A percentile compares a stretch with the other conserved stretches of the same genome.
These are phyloP conservation scores for Suillus subalutaceus DNA, from an alignment of 768 basidiomycete species.

Conservation along the genomic window DNA sequence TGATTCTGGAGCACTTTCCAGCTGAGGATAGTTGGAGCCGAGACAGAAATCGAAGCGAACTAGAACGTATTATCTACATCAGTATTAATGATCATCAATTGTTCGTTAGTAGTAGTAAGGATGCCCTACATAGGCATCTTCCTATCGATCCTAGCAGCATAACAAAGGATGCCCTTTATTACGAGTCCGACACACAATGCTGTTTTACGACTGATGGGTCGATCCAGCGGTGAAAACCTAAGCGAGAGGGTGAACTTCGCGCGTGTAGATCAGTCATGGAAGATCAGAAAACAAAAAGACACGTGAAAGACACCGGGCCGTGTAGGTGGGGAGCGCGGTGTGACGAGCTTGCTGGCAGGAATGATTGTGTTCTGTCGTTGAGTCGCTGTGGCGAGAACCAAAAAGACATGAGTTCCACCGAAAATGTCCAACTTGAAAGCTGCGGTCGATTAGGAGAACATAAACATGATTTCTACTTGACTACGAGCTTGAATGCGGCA, in stretches of 20 bases:
- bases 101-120: not conserved
- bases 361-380: not conserved
- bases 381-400: slow-evolving; percentile 5
- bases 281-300: not conserved
- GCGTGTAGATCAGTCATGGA: slow-evolving; percentile 1
- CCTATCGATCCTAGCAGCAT: not conserved
- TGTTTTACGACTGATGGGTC: not conserved
- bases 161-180: not conserved
- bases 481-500: not conserved
- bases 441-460: not conserved
- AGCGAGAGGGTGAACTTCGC: not conserved
- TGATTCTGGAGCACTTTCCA: not conserved
- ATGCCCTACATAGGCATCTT: not conserved
- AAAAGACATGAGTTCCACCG: not conserved
- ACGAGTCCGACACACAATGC: not conserved
- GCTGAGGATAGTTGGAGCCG: not conserved
- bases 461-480: not conserved
- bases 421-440: not conserved
- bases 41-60: slow-evolving; percentile 2
- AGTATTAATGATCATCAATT: slow-evolving; percentile 5
- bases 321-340: not conserved
- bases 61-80: slow-evolving; percentile 2
- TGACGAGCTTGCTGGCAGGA: not conserved
- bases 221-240: not conserved
- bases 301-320: slow-evolving; percentile 3